A percentile compares a stretch with the other conserved stretches of the same genome.
Conservation (phyloP, 257 asterid species). For the Primulina eburnea region DNA sequence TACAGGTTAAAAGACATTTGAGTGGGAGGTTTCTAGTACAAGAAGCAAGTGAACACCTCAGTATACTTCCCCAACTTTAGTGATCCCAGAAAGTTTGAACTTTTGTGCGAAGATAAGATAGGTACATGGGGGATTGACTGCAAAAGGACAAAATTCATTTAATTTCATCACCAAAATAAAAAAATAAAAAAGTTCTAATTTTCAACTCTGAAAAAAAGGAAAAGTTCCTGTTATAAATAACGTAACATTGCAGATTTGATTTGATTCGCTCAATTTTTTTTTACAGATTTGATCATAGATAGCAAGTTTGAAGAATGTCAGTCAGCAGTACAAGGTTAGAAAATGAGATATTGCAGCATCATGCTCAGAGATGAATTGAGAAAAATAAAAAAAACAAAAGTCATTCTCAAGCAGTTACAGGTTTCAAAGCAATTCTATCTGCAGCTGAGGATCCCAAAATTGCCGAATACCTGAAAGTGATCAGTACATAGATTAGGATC, state of each 20-base stretch:
- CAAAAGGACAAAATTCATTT: conserved; percentile 29
- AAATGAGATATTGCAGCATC: conserved; percentile 7
- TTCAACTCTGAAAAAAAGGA: conserved; percentile 2
- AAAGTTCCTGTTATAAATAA: conserved; percentile 12
- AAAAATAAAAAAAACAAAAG: not conserved
- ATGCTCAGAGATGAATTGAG: conserved; percentile 8
- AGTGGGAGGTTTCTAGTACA: conserved; percentile 18
- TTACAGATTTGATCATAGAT: not conserved
- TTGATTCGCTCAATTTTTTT: not conserved
- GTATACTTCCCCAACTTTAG: conserved; percentile 80
- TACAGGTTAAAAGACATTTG: conserved; percentile 22
- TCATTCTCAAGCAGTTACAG: conserved; percentile 50
- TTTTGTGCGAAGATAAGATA: conserved; percentile 53
- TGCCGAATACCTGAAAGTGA: conserved; percentile 81
- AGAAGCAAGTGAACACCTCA: conserved; percentile 51
- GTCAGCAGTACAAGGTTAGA: conserved; percentile 2
- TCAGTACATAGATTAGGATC: conserved; percentile 24
- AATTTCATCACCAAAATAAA: conserved; percentile 3
- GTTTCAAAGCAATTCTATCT: conserved; percentile 62
- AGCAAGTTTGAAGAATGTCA: conserved; percentile 10
- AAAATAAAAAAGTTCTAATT: not conserved
- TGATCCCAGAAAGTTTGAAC: conserved; percentile 46
- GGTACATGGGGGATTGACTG: conserved; percentile 89
- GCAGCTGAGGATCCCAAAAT: conserved; percentile 83
- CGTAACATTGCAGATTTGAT: conserved; percentile 18